phyloP scores from a whole-genome alignment of 1,284 basidiomycete genomes.

The Cerrena zonata region DNA sequence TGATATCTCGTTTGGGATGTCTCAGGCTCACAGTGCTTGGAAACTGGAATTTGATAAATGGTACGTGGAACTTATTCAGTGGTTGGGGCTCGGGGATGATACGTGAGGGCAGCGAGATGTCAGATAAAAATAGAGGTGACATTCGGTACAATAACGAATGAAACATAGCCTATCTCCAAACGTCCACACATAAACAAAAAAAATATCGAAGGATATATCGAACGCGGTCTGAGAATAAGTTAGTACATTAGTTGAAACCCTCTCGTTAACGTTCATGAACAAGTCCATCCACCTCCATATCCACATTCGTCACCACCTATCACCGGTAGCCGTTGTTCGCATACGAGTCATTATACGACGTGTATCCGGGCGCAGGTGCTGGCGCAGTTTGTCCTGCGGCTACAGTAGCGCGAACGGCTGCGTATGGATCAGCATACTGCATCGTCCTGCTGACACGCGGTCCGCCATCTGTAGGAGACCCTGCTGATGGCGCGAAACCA shows the following conservation, averaged over 20 bases:
- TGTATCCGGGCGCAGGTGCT: slow-evolving; percentile 8
- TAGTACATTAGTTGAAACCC: neutral
- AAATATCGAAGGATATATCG: too few relatives aligned
- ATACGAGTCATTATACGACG: neutral
- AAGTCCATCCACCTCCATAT: neutral
- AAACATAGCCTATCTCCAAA: too few relatives aligned
- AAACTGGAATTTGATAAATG: too few relatives aligned
- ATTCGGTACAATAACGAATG: too few relatives aligned
- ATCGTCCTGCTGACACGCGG: slow-evolving; percentile 76
- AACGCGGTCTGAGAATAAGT: neutral
- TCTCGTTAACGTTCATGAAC: slow-evolving; percentile 1
- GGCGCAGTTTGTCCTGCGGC: slow-evolving; percentile 6
- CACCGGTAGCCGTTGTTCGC: neutral
- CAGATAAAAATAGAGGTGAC: too few relatives aligned
- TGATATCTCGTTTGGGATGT: too few relatives aligned
- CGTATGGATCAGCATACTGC: slow-evolving; percentile 81
- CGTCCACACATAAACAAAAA: too few relatives aligned
- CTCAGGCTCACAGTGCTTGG: too few relatives aligned
- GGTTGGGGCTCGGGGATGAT: too few relatives aligned
- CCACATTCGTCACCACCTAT: too few relatives aligned
- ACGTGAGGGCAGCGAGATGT: too few relatives aligned
- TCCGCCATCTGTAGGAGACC: slow-evolving; percentile 34
- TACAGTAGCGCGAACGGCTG: slow-evolving; percentile 57
- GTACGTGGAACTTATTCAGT: too few relatives aligned
- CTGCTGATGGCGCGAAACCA: slow-evolving; percentile 44